Evolutionary conservation across 1,139 yeast genomes (phyloP), one percentile per base, ranked within the genome.

Genomic region (Pneumocystis carinii): DNA sequence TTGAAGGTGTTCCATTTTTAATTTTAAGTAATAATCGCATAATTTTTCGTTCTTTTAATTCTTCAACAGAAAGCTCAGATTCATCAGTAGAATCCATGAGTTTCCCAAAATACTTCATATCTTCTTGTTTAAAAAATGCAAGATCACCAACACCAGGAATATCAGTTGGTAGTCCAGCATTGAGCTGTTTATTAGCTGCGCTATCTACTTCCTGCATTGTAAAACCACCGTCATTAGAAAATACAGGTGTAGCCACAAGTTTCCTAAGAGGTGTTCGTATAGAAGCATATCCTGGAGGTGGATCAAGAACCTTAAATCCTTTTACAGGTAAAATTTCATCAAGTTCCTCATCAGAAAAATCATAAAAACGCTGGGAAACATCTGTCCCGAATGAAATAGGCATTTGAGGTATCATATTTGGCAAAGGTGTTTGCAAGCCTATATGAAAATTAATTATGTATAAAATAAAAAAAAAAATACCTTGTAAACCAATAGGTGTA

Each of bases 1-100:
- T 77, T 0, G 78, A 74, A 3, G 87, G 86, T 2, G 83, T 75
- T 2, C 97, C 96, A 72, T 90, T 90, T 70, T 90, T 90, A 61
- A 90, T 79, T 68, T 81, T 82, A 37, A 90, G 74, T 32, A 90
- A 74, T 27, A 88, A 74, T 62, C 80, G 79, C 83, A 87, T 77
- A 24, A 87, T 83, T 64, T 80, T 79, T 14, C 83, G 73, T 67
- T 86, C 90, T 63, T 79, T 80, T 61, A 77, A 74, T 67, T 86
- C 90, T 6, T 81, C 83, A 0, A 75, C 66, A 0, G 83, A 72
- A 41, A 83, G 69, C 0, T 75, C 73, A 32, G 67, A 69, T 32
- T 72, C 75, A 8, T 72, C 72, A 19, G 74, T 72, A 1, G 76
- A 71, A 15, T 76, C 75, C 6, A 85, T 74, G 19, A 87, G 77